Percentiles rank a stretch among this genome's conserved stretches.
Evolutionary conservation across 2,329 filamentous ascomycete species (phyloP).

Genomic region (Sarocladium kiliense): DNA sequence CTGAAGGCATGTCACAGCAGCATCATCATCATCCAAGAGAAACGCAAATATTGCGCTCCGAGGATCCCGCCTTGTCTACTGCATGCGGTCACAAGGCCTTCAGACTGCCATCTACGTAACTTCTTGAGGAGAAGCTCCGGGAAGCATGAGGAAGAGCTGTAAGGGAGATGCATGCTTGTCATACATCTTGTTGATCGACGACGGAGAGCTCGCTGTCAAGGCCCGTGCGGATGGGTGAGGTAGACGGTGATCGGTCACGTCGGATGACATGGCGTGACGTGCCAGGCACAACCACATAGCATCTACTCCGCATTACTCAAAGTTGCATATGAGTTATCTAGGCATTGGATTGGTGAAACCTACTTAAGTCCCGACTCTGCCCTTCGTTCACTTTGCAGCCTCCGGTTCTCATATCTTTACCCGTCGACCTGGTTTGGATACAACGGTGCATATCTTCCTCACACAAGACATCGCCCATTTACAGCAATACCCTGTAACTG

Average conservation of each 20-base stretch:
- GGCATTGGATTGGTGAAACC: not conserved
- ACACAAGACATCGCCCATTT: too few relatives aligned
- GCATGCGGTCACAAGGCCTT: not conserved
- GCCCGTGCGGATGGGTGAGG: too few relatives aligned
- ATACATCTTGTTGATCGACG: not conserved
- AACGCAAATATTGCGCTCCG: not conserved
- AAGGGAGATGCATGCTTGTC: not conserved
- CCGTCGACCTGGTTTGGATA: too few relatives aligned
- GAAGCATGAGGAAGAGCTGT: not conserved
- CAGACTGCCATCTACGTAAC: not conserved
- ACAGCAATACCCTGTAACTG: too few relatives aligned
- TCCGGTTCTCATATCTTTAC: too few relatives aligned
- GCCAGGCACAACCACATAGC: not conserved
- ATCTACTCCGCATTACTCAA: not conserved
- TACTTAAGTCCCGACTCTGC: too few relatives aligned
- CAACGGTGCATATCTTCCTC: too few relatives aligned
- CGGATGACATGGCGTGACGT: not conserved
- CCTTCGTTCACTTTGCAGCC: too few relatives aligned
- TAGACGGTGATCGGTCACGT: not conserved
- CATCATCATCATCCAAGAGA: conserved; percentile 1
- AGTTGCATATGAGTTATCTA: not conserved
- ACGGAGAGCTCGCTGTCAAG: too few relatives aligned
- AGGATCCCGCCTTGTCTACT: not conserved
- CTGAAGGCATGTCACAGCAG: not conserved
- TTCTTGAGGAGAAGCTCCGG: not conserved